Conservation (phyloP, 352 stramenopile genomes). For the Phytophthora pluvialis region DNA sequence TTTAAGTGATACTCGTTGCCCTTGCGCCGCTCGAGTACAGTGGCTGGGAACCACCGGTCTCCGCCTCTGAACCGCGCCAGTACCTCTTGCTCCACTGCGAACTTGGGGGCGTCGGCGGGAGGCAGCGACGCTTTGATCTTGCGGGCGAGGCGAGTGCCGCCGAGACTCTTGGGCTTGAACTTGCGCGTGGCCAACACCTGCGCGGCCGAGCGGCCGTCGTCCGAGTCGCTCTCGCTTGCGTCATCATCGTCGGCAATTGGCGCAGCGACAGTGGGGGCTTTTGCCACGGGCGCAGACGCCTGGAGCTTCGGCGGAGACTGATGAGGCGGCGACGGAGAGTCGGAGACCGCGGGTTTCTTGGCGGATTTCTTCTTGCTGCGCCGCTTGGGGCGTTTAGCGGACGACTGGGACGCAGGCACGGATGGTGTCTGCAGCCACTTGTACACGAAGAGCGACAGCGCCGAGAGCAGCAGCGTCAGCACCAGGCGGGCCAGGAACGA, state of each 20-base stretch:
- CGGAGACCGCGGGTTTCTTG: conserved; percentile 37
- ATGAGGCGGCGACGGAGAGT: conserved; percentile 14
- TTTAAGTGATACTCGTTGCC: conserved; percentile 75
- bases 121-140: conserved; percentile 35
- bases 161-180: conserved; percentile 69
- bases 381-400: conserved; percentile 39
- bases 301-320: conserved; percentile 5
- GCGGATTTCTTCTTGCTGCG: conserved; percentile 53
- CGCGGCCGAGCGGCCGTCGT: conserved; percentile 64
- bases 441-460: conserved; percentile 47
- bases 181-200: conserved; percentile 66
- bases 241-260: conserved; percentile 25
- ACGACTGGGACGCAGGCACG: background rate
- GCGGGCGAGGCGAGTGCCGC: conserved; percentile 28
- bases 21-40: conserved; percentile 72
- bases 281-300: background rate
- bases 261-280: conserved; percentile 9
- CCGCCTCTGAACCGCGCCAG: conserved; percentile 66
- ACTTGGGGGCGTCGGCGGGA: conserved; percentile 29
- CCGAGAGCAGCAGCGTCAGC: conserved; percentile 51
- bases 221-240: conserved; percentile 53
- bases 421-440: conserved; percentile 36
- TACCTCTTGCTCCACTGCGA: conserved; percentile 55
- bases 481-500: conserved; percentile 42
- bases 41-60: conserved; percentile 68